phyloP scores from a whole-genome alignment of 805 yeast species.

The Candida maltosa region DNA sequence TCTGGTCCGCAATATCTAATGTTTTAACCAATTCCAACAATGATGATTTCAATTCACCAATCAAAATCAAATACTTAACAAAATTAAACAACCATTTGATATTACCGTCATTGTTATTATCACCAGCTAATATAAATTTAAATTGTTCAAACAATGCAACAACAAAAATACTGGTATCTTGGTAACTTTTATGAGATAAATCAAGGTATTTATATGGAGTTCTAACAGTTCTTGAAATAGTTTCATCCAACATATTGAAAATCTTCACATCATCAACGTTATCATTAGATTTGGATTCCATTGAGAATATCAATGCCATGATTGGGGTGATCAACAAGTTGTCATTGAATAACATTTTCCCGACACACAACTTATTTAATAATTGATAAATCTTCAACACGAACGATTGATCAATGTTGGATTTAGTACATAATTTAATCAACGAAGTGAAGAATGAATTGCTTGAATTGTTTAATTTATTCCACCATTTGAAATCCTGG shows the following conservation, averaged over 20 bases:
- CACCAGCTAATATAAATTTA: conserved; percentile 42
- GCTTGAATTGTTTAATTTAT: conserved; percentile 21
- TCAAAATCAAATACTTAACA: conserved; percentile 42
- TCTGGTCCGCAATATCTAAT: background rate
- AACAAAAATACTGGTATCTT: conserved; percentile 29
- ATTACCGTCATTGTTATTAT: conserved; percentile 12
- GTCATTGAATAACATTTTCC: conserved; percentile 54
- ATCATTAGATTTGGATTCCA: conserved; percentile 29
- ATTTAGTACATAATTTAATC: conserved; percentile 39
- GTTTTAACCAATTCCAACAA: conserved; percentile 13
- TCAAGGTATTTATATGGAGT: conserved; percentile 88
- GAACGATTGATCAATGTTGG: conserved; percentile 20
- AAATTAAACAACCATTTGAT: conserved; percentile 51
- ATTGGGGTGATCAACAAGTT: conserved; percentile 52
- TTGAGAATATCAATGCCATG: conserved; percentile 49
- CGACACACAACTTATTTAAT: conserved; percentile 40
- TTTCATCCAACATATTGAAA: conserved; percentile 72
- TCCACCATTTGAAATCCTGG: conserved; percentile 73
- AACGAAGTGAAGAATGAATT: conserved; percentile 65
- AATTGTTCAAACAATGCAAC: conserved; percentile 61
- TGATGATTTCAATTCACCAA: conserved; percentile 55
- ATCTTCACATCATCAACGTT: conserved; percentile 28
- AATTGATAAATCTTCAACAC: conserved; percentile 45
- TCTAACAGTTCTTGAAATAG: conserved; percentile 64
- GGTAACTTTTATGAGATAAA: conserved; percentile 25